Percentiles rank a stretch among this genome's conserved stretches.
Conservation (phyloP, 2,329 filamentous ascomycete species). For the Lasiodiplodia sp. region DNA sequence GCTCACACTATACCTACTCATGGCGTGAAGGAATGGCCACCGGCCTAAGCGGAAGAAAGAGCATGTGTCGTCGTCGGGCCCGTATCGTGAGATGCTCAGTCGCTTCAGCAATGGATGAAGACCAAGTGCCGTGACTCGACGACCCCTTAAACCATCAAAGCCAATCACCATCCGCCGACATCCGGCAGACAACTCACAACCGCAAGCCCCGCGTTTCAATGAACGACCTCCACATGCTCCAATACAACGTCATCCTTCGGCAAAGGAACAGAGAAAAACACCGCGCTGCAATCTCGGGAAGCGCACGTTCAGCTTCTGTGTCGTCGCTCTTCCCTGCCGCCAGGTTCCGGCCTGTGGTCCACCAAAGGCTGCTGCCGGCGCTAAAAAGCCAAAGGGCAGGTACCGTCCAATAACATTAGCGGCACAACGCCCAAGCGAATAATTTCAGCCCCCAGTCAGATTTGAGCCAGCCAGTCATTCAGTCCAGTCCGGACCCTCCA, state of each 20-base stretch:
- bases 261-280: neutral
- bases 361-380: constrained; percentile 1
- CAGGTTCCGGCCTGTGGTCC: neutral
- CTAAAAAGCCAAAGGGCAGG: neutral
- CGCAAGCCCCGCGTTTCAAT: neutral
- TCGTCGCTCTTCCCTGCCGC: neutral
- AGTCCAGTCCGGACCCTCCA: no score
- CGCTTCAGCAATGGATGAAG: neutral
- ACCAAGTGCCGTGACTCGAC: neutral
- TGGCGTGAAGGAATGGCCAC: neutral
- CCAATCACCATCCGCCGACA: neutral
- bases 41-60: neutral
- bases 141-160: neutral
- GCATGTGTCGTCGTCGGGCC: neutral
- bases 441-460: neutral
- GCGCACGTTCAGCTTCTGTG: neutral
- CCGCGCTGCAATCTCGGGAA: neutral
- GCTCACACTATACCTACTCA: neutral
- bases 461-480: no score
- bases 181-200: neutral
- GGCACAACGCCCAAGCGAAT: neutral
- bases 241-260: neutral
- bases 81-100: neutral
- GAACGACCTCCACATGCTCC: neutral
- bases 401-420: neutral